Evolutionary conservation across 1,284 basidiomycete genomes (phyloP).

Genomic region (Trametes versicolor): DNA sequence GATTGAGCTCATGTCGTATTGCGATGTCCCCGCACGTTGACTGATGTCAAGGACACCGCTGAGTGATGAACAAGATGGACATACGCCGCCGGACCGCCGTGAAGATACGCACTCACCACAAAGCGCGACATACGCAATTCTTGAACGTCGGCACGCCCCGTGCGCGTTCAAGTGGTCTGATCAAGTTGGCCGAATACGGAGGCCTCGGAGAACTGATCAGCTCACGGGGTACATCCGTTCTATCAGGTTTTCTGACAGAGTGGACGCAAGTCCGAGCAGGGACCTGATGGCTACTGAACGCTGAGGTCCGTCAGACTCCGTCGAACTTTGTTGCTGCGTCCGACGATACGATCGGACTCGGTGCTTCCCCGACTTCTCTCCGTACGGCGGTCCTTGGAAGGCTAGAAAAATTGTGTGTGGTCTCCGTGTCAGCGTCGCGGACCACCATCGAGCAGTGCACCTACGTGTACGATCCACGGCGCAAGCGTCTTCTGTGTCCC

Average conservation of each 20-base stretch:
- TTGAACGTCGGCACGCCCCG: not conserved
- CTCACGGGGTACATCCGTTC: conserved; percentile 5
- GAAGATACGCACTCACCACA: too few relatives aligned
- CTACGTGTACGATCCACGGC: not conserved
- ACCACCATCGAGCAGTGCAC: conserved; percentile 7
- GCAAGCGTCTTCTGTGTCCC: not conserved
- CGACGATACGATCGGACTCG: not conserved
- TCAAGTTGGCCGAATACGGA: not conserved
- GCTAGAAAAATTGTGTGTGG: not conserved
- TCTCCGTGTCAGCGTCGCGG: not conserved
- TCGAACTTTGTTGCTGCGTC: conserved; percentile 1
- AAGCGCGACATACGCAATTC: not conserved
- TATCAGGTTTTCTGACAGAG: conserved; percentile 28
- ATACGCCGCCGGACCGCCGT: not conserved
- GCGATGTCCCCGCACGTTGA: not conserved
- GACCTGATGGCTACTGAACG: conserved; percentile 25
- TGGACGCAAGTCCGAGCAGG: not conserved
- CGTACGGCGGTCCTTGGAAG: not conserved
- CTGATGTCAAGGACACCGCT: not conserved
- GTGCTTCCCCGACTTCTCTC: conserved; percentile 1
- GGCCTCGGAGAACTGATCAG: not conserved
- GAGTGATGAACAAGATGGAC: not conserved
- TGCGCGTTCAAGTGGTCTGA: not conserved
- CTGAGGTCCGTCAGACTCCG: not conserved
- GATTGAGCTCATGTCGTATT: not conserved